Conservation (phyloP, 2,329 filamentous ascomycete genomes). For the Moelleriella libera region DNA sequence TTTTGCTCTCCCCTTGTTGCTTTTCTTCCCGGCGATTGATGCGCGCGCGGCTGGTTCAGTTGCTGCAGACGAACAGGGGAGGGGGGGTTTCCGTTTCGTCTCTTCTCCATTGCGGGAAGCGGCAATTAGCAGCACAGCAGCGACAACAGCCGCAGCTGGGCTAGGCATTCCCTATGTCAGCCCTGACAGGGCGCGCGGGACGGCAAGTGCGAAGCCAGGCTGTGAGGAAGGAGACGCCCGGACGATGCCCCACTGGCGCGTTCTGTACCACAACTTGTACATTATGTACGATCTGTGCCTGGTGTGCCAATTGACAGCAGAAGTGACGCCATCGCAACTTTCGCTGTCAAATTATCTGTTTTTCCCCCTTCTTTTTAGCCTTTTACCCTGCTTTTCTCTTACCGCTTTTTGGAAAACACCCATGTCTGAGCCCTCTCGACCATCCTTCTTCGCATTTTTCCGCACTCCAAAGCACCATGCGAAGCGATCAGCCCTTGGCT, state of each 20-base stretch:
- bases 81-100: too few relatives aligned
- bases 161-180: neutral
- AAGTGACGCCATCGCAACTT: slow-evolving; percentile 7
- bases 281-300: neutral
- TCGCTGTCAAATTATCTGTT: neutral
- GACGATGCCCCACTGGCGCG: too few relatives aligned
- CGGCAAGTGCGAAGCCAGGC: neutral
- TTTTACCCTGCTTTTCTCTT: neutral
- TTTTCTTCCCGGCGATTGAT: too few relatives aligned
- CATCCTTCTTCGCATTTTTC: too few relatives aligned
- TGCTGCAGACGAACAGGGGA: too few relatives aligned
- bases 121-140: neutral
- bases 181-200: neutral
- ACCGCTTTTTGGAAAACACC: neutral
- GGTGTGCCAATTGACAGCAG: neutral
- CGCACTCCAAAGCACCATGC: neutral
- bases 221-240: too few relatives aligned
- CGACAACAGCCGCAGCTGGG: neutral
- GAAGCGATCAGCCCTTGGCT: neutral
- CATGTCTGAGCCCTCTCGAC: too few relatives aligned
- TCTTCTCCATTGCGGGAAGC: too few relatives aligned
- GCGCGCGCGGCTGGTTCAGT: too few relatives aligned
- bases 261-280: neutral
- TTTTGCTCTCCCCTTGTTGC: too few relatives aligned
- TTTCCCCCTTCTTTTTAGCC: neutral